Evolutionary conservation across 371 early-diverging fungal species (phyloP), one percentile per base, ranked within the genome.

Genomic region (Rhizopus delemar): DNA sequence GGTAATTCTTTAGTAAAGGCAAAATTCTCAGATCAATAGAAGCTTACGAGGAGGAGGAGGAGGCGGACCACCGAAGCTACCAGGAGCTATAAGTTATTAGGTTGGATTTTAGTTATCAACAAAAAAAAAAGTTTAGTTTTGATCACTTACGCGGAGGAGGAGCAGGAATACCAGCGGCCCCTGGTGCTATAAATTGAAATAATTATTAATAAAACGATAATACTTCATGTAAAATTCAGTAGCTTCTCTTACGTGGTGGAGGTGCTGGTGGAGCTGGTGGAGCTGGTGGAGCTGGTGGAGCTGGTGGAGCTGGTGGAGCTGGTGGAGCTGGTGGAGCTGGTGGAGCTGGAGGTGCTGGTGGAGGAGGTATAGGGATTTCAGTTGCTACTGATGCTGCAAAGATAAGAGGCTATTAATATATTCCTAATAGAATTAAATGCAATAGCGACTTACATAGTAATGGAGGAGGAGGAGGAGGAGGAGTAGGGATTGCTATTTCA

Each of bases 31-130:
- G 7, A 11, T 43, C 4, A 8, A 9, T 32, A n/a, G n/a, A 45
- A 13, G 51, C 62, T 51, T 62, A 51, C 62, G 58, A 13, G 67
- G 67, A 15, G 67, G 67, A 12, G 66, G 66, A 0, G 66, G 66
- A 5, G 43, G 43, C 8, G 43, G 43, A n/a, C 43, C 43, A 13
- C 43, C 43, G 4, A n/a, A n/a, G 52, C 49, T 28, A 13, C 49
- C 49, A 48, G 32, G 31, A 12, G 31, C 49, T 48, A 28, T 8
- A 16, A 8, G 6, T 11, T 15, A 46, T 46, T n/a, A 46, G 7
- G 22, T 8, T 22, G 2, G 22, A 22, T 22, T 22, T 22, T 22
- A 22, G 22, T 46, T 15, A 46, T 9, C 7, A 46, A 46, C 6
- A 16, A 11, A 9, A 15, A 22, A 46, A 46, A n/a, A 22, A 15